phyloP scores from a whole-genome alignment of 2,329 filamentous ascomycete species.

The Beauveria medogensis region DNA sequence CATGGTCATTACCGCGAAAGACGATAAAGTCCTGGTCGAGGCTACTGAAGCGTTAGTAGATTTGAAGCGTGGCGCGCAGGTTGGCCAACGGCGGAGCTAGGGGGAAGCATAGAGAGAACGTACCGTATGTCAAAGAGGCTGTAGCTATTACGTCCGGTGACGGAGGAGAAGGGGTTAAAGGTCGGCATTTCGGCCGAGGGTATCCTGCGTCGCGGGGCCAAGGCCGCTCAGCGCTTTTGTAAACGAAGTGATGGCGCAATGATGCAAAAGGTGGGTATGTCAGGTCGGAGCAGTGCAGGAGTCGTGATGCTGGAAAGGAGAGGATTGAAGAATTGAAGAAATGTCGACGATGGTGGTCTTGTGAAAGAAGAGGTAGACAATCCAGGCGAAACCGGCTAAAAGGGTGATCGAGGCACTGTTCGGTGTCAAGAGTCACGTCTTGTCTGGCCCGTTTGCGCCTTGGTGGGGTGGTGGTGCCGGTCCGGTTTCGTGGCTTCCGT shows the following conservation, averaged over 20 bases:
- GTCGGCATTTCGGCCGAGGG: slow-evolving; percentile 38
- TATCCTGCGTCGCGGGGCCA: background rate
- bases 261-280: background rate
- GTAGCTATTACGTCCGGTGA: slow-evolving; percentile 42
- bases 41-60: slow-evolving; percentile 32
- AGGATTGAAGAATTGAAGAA: too few relatives aligned
- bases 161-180: slow-evolving; percentile 47
- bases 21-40: slow-evolving; percentile 74
- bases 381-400: background rate
- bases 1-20: slow-evolving; percentile 65
- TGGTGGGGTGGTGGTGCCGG: background rate
- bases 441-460: slow-evolving; percentile 1
- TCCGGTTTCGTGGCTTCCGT: background rate
- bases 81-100: background rate
- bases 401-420: background rate
- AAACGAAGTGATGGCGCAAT: background rate
- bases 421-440: background rate
- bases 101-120: slow-evolving; percentile 16
- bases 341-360: background rate
- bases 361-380: background rate
- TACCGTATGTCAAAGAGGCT: slow-evolving; percentile 53
- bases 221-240: slow-evolving; percentile 2
- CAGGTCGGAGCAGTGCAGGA: too few relatives aligned
- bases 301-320: too few relatives aligned
- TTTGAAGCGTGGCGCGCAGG: background rate